Evolutionary conservation across 2,329 filamentous ascomycete species (phyloP), one percentile per base, ranked within the genome.

Genomic region (Parafenestella ontariensis): DNA sequence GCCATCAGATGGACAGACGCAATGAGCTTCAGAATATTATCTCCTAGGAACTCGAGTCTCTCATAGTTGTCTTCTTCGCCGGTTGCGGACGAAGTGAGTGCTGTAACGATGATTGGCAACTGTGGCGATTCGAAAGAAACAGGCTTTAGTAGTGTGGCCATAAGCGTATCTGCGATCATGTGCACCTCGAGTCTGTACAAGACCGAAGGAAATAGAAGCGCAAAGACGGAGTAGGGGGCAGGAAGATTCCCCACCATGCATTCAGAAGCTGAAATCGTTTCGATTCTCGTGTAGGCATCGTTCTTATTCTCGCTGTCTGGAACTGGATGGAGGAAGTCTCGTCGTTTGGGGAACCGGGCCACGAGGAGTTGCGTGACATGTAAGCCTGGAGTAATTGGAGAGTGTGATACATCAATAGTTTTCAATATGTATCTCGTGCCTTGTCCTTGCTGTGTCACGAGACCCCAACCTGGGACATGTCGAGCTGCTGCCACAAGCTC

Each of bases 21-120:
- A 42, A 85, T 86, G 52, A 89, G 85, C 67, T 98, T 98, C 33
- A 98, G 80, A 1, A 96, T 81, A 0, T 87, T 87, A 66, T 98
- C 94, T 0, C 95, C 95, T 0, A 97, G 78, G 62, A 96, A 96
- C 70, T 98, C 95, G 0, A 96, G 79, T 2, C 89, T 82, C 65
- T 98, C 89, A 69, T 97, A 97, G 60, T 96, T 84, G 0, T 81
- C 82, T 1, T 77, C 72, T 43, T 87, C 86, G 2, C 74, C 69
- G 0, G 90, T 86, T 1, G 80, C 81, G 0, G 87, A 85, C 0
- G 90, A 80, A 46, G 84, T 90, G 45, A 96, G 88, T 1, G 93
- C 92, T 9, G 85, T 87, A 1, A 87, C 71, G 0, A 96, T 69
- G 29, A 89, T 77, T 0, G 77, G 74, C 3, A 85, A 59, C 58